Evolutionary conservation across 306 rosid species (phyloP).

Genomic region (Abrus precatorius): DNA sequence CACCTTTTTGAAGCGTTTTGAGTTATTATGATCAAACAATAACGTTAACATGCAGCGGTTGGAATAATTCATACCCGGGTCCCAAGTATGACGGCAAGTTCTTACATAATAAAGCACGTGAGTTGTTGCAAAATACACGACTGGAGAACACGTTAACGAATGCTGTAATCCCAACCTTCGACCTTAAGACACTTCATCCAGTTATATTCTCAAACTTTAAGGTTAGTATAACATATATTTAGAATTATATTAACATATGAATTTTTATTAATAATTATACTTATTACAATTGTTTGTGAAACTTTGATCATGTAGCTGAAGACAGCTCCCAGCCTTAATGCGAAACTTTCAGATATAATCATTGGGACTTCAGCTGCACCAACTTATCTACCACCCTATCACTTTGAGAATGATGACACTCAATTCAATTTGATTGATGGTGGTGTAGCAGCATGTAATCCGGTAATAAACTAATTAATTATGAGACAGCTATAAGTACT

Average conservation of each 20-base stretch:
- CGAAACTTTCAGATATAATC: constrained; percentile 46
- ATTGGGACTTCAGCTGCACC: constrained; percentile 52
- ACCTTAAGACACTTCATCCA: constrained; percentile 32
- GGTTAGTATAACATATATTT: constrained; percentile 11
- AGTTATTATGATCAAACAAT: not conserved
- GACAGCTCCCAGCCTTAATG: constrained; percentile 4
- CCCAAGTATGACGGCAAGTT: constrained; percentile 45
- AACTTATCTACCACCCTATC: constrained; percentile 39
- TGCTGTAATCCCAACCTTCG: constrained; percentile 53
- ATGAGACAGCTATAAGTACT: not conserved
- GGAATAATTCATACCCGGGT: not conserved
- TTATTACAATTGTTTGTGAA: not conserved
- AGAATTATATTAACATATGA: too few relatives aligned
- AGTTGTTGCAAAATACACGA: constrained; percentile 10
- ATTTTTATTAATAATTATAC: not conserved
- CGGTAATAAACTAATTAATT: constrained; percentile 20
- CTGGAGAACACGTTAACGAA: constrained; percentile 39
- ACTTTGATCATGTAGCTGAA: constrained; percentile 34
- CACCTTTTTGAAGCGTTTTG: not conserved
- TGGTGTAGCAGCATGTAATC: constrained; percentile 32
- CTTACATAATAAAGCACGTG: constrained; percentile 16
- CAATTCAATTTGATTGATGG: constrained; percentile 54
- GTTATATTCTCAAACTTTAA: constrained; percentile 46
- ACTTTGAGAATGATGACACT: not conserved
- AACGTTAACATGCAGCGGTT: constrained; percentile 14